Evolutionary conservation across 257 asterid species (phyloP).

Genomic region (Solanum gracilifrons): DNA sequence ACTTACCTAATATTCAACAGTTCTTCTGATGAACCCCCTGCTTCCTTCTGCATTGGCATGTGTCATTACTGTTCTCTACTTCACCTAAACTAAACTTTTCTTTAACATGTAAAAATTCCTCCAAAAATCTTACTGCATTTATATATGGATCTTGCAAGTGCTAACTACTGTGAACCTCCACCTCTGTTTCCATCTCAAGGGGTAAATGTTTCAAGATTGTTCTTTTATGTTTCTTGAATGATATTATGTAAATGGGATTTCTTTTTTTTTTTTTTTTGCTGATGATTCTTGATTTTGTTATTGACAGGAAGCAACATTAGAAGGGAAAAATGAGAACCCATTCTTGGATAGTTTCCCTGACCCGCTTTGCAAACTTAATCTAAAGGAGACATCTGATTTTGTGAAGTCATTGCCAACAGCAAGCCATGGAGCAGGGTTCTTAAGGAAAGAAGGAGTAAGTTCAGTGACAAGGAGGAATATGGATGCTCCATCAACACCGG

Average conservation of each 20-base stretch:
- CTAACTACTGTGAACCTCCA: conserved; percentile 39
- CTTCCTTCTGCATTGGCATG: not conserved
- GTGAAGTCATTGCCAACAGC: conserved; percentile 58
- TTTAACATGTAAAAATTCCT: not conserved
- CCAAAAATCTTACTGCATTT: not conserved
- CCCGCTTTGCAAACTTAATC: conserved; percentile 75
- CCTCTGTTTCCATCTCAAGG: conserved; percentile 40
- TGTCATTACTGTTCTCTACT: not conserved
- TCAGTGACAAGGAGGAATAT: conserved; percentile 39
- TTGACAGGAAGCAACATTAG: conserved; percentile 37
- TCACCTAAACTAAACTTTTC: not conserved
- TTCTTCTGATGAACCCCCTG: not conserved
- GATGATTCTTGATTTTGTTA: not conserved
- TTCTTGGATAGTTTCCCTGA: conserved; percentile 48
- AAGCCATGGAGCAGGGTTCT: conserved; percentile 18
- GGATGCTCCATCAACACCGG: conserved; percentile 92
- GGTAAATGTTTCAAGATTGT: conserved; percentile 14
- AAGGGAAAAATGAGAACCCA: conserved; percentile 39
- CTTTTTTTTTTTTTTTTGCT: not conserved
- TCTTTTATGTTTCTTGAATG: not conserved
- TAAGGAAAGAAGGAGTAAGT: conserved; percentile 21
- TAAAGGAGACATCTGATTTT: conserved; percentile 79
- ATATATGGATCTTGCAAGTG: conserved; percentile 47
- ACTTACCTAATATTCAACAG: not conserved
- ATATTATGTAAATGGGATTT: not conserved